Evolutionary conservation across 306 rosid genomes (phyloP), one percentile per base, ranked within the genome.

Genomic region (Trifolium repens): DNA sequence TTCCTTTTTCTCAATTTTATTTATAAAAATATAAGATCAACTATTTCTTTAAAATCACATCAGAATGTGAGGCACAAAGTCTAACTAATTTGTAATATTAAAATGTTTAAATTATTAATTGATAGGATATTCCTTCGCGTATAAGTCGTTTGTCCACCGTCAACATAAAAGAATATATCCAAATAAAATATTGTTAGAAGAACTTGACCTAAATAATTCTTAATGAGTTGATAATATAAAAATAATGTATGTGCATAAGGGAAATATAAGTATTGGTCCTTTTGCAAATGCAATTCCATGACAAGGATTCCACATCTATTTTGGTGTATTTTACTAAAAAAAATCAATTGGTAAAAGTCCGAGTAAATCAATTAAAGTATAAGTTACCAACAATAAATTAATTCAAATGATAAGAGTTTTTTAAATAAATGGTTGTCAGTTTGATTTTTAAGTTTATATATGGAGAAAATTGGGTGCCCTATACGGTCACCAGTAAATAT

Each of bases 271-370:
- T 32, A 61, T 32, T 24, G 70, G 40, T 26, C 79, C 67, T 27
- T 77, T 43, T 58, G 76, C 72, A 77, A 82, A 62, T 82, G 70
- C 82, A 47, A 68, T 46, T 69, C 79, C 76, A 40, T 65, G 44
- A 80, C 43, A 17, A 76, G 47, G 71, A 82, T 82, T 57, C 79
- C 67, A 58, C 26, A 7, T 37, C 16, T 19, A 3, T 34, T 42
- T 42, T 76, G 30, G 24, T 9, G 26, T 66, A 7, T 13, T 74
- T 10, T 40, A 15, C 26, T 52, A 32, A 27, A 22, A 30, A 17
- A 67, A 44, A 17, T 15, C 53, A 62, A 50, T 19, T 22, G 44
- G 69, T 65, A 50, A 62, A 30, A 39, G 14, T 24, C 4, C 15
- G 0, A 44, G n/a, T 44, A 4, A 43, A 43, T 22, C 1, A 22